phyloP scores from a whole-genome alignment of 441 rosid species.

The Pelargonium cotyledonis region DNA sequence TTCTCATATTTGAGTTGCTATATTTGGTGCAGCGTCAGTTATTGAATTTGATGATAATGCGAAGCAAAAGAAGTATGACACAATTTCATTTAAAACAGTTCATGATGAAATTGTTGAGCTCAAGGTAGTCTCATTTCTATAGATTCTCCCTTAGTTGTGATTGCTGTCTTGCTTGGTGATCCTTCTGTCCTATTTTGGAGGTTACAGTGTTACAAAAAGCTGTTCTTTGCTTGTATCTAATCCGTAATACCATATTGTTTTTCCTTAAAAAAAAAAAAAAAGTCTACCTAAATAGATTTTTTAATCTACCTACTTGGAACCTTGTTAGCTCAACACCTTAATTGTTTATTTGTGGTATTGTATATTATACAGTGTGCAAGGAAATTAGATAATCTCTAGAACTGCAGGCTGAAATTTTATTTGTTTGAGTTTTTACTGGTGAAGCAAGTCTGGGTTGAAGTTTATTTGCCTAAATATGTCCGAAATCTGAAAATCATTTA shows the following conservation, averaged over 20 bases:
- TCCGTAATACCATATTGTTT: too few relatives aligned
- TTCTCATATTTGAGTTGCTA: slow-evolving; percentile 18
- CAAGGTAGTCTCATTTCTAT: slow-evolving; percentile 41
- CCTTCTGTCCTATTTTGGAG: not conserved
- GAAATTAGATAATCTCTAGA: not conserved
- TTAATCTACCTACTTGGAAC: not conserved
- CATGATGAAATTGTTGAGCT: slow-evolving; percentile 62
- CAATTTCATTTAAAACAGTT: slow-evolving; percentile 66
- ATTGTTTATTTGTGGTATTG: not conserved
- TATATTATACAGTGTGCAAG: not conserved
- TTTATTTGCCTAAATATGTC: not conserved
- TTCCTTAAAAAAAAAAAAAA: too few relatives aligned
- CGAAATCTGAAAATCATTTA: not conserved
- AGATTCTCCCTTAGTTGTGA: slow-evolving; percentile 8
- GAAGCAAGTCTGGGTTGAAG: not conserved
- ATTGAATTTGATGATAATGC: slow-evolving; percentile 67
- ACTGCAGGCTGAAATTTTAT: not conserved
- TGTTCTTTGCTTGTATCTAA: not conserved
- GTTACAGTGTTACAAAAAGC: slow-evolving; percentile 2
- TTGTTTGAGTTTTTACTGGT: not conserved
- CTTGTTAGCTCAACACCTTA: not conserved
- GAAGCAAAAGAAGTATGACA: slow-evolving; percentile 55
- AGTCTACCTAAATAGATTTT: not conserved
- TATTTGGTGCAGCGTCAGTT: slow-evolving; percentile 52
- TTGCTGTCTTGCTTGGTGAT: slow-evolving; percentile 9